Evolutionary conservation across 2,329 filamentous ascomycete species (phyloP).

Genomic region (Colletotrichum orchidophilum): DNA sequence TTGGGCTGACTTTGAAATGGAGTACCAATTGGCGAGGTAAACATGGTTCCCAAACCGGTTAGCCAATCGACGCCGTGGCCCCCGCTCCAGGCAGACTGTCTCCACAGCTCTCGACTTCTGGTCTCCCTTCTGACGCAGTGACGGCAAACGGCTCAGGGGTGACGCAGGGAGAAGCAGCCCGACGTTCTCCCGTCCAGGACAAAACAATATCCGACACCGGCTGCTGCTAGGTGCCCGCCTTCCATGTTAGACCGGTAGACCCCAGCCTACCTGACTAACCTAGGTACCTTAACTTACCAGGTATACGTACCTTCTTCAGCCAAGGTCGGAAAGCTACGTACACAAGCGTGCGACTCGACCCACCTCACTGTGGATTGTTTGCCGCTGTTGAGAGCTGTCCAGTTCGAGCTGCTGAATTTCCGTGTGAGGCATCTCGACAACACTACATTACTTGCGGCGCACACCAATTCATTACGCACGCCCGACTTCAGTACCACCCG

Average conservation of each 20-base stretch:
- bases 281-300: not conserved
- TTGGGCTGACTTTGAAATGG: slow-evolving; percentile 8
- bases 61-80: not conserved
- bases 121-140: too few relatives aligned
- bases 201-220: not conserved
- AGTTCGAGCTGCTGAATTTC: slow-evolving; percentile 13
- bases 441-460: not conserved
- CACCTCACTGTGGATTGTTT: slow-evolving; percentile 16
- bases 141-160: not conserved
- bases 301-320: not conserved
- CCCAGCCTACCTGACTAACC: too few relatives aligned
- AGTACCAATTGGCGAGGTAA: slow-evolving; percentile 36
- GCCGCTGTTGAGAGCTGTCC: slow-evolving; percentile 30
- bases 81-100: slow-evolving; percentile 2
- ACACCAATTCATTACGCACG: slow-evolving; percentile 9
- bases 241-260: too few relatives aligned
- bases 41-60: slow-evolving; percentile 41
- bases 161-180: not conserved
- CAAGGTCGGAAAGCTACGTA: not conserved
- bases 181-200: not conserved
- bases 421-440: not conserved
- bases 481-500: slow-evolving; percentile 28
- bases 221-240: too few relatives aligned
- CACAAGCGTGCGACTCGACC: not conserved
- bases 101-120: not conserved